Conservation (phyloP, 192 early-diverging fungal species). For the Rhizoclosmatium globosum region DNA sequence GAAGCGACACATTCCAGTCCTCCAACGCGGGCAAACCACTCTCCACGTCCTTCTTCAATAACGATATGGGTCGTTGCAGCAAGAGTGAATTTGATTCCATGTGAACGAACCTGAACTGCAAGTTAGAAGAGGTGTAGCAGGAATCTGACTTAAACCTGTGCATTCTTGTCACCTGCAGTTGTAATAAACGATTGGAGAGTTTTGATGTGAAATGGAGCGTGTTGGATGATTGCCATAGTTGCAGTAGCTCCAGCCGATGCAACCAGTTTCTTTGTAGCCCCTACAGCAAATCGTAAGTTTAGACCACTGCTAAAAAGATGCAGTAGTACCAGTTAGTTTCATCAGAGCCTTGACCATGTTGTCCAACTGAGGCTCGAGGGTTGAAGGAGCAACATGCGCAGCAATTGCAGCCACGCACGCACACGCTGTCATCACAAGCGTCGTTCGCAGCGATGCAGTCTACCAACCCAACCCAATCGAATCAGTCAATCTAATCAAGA, state of each 20-base stretch:
- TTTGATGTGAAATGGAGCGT: constrained; percentile 30
- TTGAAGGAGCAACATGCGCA: not conserved
- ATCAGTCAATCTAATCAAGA: not conserved
- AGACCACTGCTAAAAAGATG: not conserved
- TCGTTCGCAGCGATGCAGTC: constrained; percentile 47
- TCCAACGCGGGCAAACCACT: constrained; percentile 15
- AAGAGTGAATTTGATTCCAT: constrained; percentile 26
- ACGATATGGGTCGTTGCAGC: constrained; percentile 32
- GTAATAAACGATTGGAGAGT: constrained; percentile 34
- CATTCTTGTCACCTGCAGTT: constrained; percentile 44
- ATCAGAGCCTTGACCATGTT: constrained; percentile 29
- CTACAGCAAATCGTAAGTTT: not conserved
- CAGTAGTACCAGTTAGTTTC: constrained; percentile 37
- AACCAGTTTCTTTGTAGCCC: constrained; percentile 48
- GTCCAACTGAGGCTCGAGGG: constrained; percentile 41
- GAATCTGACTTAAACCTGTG: not conserved
- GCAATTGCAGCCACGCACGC: constrained; percentile 25
- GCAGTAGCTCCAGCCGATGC: constrained; percentile 35
- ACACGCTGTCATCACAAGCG: constrained; percentile 44
- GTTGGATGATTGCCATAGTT: constrained; percentile 31
- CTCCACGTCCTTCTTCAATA: not conserved
- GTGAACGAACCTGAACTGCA: not conserved
- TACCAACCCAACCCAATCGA: not conserved
- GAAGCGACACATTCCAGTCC: constrained; percentile 41
- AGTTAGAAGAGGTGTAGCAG: too few species aligned